phyloP scores from a whole-genome alignment of 305 asterid genomes.

The Rubia tinctorum region DNA sequence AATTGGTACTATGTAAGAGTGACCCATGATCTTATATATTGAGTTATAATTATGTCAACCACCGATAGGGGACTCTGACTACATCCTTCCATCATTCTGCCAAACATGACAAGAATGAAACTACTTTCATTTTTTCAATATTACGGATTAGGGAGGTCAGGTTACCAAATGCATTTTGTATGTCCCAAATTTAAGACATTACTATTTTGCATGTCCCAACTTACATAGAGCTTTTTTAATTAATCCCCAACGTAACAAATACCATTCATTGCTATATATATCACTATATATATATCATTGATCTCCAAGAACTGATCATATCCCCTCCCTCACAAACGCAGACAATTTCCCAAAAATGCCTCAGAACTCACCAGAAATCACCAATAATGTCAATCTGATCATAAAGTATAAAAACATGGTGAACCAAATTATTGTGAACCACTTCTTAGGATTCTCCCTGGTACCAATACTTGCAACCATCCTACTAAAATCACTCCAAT shows the following conservation, averaged over 20 bases:
- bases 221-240: not conserved
- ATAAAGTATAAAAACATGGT: conserved; percentile 6
- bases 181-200: not conserved
- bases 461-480: not conserved
- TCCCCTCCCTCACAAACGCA: not conserved
- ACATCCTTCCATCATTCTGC: not conserved
- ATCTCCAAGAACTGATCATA: not conserved
- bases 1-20: too few relatives aligned
- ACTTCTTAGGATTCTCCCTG: not conserved
- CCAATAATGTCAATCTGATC: conserved; percentile 6
- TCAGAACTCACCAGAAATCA: not conserved
- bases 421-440: conserved; percentile 3
- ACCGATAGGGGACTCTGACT: too few relatives aligned
- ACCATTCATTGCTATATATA: not conserved
- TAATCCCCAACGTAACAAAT: not conserved
- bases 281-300: not conserved
- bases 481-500: not conserved
- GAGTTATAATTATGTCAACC: too few relatives aligned
- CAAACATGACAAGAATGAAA: not conserved
- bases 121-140: not conserved
- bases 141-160: not conserved
- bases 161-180: not conserved
- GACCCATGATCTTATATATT: too few relatives aligned
- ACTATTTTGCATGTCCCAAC: not conserved
- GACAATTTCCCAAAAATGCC: not conserved